Conservation (phyloP, 257 asterid genomes). For the Verbascum thapsus region DNA sequence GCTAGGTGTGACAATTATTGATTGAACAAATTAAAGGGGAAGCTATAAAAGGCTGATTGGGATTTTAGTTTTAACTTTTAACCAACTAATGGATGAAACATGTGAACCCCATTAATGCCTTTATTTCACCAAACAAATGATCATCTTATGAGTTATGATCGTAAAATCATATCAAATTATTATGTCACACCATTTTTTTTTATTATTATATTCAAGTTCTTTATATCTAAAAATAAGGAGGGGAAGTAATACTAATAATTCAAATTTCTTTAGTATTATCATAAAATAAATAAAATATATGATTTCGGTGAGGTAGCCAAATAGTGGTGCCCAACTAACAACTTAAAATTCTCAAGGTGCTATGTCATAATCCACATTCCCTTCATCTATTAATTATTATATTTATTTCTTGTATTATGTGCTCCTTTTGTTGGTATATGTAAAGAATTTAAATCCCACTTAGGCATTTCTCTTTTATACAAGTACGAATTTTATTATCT, state of each 20-base stretch:
- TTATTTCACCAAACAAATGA: conserved; percentile 10
- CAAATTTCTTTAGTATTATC: neutral
- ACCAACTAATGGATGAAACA: conserved; percentile 32
- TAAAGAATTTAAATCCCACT: neutral
- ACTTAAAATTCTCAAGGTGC: conserved; percentile 1
- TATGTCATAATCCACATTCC: neutral
- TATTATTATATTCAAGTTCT: too few species aligned
- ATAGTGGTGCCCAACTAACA: conserved; percentile 32
- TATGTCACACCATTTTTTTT: too few species aligned
- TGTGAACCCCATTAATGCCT: conserved; percentile 41
- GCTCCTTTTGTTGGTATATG: neutral
- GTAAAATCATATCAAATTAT: too few species aligned
- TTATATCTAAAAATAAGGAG: too few species aligned
- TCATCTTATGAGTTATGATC: neutral
- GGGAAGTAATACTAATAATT: too few species aligned
- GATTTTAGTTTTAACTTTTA: conserved; percentile 32
- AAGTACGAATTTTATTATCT: too few species aligned
- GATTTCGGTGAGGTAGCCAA: conserved; percentile 15
- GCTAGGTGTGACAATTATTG: neutral
- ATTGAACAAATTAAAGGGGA: conserved; percentile 3
- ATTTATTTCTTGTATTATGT: neutral
- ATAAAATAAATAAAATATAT: neutral
- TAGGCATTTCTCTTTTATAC: too few species aligned
- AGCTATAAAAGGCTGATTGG: neutral
- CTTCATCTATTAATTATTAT: neutral